These are phyloP conservation scores for Acanthamoeba triangularis DNA, from an alignment of 208 protist genomes.

Conservation along the genomic window DNA sequence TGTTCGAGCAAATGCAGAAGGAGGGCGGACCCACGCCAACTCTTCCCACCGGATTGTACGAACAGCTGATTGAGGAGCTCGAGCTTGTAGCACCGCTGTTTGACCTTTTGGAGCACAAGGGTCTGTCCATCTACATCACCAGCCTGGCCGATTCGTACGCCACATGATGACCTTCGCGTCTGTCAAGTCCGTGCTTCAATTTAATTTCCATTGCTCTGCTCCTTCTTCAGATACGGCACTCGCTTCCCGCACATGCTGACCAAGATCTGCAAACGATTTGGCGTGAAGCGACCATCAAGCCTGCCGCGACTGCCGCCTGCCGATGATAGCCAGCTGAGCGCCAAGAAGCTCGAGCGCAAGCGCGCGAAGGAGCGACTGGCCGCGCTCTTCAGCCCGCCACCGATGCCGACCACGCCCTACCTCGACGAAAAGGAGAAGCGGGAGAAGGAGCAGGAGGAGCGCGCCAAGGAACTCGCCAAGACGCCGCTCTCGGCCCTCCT, in stretches of 20 bases:
- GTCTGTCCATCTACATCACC: slow-evolving; percentile 4
- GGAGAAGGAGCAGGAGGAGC: slow-evolving; percentile 54
- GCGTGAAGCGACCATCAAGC: slow-evolving; percentile 24
- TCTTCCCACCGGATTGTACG: neutral
- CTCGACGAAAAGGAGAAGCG: slow-evolving; percentile 45
- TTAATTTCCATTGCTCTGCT: too few species aligned
- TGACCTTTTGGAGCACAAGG: slow-evolving; percentile 17
- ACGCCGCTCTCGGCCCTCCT: slow-evolving; percentile 11
- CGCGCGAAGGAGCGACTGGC: slow-evolving; percentile 22
- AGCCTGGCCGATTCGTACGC: neutral
- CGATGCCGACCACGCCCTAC: slow-evolving; percentile 21
- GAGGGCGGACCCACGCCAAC: neutral
- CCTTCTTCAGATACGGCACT: neutral
- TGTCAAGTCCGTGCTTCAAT: neutral
- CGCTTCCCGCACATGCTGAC: neutral
- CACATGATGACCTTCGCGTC: neutral
- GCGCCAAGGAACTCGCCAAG: slow-evolving; percentile 56
- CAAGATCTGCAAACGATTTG: slow-evolving; percentile 34
- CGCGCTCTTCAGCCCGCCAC: slow-evolving; percentile 15
- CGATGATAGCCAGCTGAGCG: neutral
- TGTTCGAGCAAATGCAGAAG: neutral
- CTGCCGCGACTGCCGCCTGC: neutral
- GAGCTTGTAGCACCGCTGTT: slow-evolving; percentile 44
- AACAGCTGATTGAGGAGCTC: slow-evolving; percentile 5
- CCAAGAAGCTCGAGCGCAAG: slow-evolving; percentile 64